Conservation (phyloP, 148 eudicot species). For the Persicaria maculosa region DNA sequence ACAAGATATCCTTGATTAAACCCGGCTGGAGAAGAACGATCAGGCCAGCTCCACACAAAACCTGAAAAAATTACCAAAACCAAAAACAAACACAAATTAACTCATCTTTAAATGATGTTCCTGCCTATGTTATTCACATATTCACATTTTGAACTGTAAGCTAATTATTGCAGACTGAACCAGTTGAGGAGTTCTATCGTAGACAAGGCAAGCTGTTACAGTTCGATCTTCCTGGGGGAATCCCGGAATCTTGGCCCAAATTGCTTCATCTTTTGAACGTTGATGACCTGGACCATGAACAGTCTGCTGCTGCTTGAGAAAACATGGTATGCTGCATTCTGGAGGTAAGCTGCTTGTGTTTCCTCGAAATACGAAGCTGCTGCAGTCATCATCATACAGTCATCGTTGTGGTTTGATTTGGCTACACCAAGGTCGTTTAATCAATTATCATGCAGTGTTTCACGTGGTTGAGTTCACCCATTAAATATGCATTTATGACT, state of each 20-base stretch:
- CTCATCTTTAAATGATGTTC: background rate
- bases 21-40: too few relatives aligned
- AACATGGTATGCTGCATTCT: background rate
- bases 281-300: conserved; percentile 41
- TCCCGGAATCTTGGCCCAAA: conserved; percentile 92
- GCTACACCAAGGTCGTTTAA: background rate
- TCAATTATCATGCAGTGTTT: background rate
- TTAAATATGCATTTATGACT: background rate
- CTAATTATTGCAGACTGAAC: conserved; percentile 49
- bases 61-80: background rate
- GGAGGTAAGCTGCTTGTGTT: too few relatives aligned
- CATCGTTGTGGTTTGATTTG: background rate
- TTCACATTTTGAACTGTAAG: background rate
- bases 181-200: conserved; percentile 81
- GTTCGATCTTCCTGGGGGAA: conserved; percentile 92
- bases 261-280: conserved; percentile 67
- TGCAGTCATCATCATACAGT: too few relatives aligned
- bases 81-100: background rate
- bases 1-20: too few relatives aligned
- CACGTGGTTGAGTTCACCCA: background rate
- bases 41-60: too few relatives aligned
- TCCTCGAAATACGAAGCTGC: too few relatives aligned
- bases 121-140: background rate
- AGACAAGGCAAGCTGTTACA: conserved; percentile 63
- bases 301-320: conserved; percentile 57